Base-by-base conservation (phyloP, 78 protist species). In the Bodo saltans region DNA sequence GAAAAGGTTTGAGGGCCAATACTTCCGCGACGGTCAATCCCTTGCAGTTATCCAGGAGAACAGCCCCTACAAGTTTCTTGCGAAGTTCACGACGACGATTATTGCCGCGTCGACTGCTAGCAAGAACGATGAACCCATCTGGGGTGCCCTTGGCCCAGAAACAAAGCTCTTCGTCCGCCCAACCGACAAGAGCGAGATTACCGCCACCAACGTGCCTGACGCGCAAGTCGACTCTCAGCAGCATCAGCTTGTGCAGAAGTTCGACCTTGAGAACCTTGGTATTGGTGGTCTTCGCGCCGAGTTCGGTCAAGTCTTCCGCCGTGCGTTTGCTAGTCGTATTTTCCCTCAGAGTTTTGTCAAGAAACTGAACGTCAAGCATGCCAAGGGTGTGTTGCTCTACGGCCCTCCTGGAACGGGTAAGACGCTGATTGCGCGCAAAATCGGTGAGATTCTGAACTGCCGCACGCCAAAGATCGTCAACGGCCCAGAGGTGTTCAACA, bases 381-480 rank as follows among this genome's bases (percentile, higher is more conserved):
- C 96, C 34, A 96, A 92, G 70, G 99, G 97, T 38, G 92, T 96
- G 67, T 70, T 96, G 67, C 89, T 97, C 35, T 86, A 92, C 78
- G 99, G 99, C n/a, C 99, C 99, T 72, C 99, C 99, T 29, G 99
- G 99, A 35, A 94, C 97, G 23, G 99, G 99, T 28, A 98, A 98
- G 91, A 98, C 99, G 34, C 82, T 98, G 80, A 97, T 98, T 87
- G 99, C 99, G 23, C 85, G 99, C 29, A 95, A 96, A 89, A 97
- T 98, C 47, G 99, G 99, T 0, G 94, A 98, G 87, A 97, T 97
- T 98, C 92, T 98, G 68, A 94, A 95, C 83, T 95, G 97, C 39
- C 70, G 73, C 34, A 96, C 92, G 78, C 98, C 98, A 52, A 97
- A 95, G 70, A 85, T 95, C 42, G 95, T 95, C 34, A 86, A 92